A percentile compares a stretch with the other conserved stretches of the same genome.
Conservation (phyloP, 2,329 filamentous ascomycete genomes). For the Verticillium albo-atrum region DNA sequence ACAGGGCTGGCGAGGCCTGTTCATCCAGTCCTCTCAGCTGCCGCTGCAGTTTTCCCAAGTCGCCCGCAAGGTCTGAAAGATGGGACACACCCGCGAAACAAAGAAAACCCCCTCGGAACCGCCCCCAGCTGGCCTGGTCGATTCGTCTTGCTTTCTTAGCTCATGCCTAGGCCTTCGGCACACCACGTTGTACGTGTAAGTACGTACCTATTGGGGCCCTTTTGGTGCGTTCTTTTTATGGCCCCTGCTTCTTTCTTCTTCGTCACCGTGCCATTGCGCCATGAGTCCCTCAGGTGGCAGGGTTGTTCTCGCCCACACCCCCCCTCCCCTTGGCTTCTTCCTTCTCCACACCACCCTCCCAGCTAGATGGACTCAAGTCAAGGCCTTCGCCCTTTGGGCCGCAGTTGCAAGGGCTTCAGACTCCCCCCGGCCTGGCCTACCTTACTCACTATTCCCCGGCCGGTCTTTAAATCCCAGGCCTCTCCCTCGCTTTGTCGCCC, state of each 20-base stretch:
- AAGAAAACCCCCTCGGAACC: background rate
- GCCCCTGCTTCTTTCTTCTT: background rate
- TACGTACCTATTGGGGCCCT: background rate
- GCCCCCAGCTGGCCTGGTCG: background rate
- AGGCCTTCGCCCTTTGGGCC: background rate
- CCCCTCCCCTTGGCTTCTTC: background rate
- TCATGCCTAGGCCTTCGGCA: background rate
- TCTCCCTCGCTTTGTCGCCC: background rate
- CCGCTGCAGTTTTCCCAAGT: too few relatives aligned
- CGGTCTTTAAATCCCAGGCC: background rate
- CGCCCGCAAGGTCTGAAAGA: background rate
- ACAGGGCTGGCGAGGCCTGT: background rate
- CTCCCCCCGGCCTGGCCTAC: background rate
- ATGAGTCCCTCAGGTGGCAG: background rate
- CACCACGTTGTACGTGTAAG: background rate
- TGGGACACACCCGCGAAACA: background rate
- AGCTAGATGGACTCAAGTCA: background rate
- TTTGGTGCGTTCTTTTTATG: background rate
- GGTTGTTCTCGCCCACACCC: background rate
- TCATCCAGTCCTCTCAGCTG: background rate
- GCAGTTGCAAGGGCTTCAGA: background rate
- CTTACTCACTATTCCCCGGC: background rate
- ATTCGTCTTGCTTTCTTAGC: background rate
- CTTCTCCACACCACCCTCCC: conserved; percentile 1
- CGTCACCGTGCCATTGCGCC: background rate